phyloP scores from a whole-genome alignment of 495 filamentous ascomycete species.

The Astrocystis sublimbata region DNA sequence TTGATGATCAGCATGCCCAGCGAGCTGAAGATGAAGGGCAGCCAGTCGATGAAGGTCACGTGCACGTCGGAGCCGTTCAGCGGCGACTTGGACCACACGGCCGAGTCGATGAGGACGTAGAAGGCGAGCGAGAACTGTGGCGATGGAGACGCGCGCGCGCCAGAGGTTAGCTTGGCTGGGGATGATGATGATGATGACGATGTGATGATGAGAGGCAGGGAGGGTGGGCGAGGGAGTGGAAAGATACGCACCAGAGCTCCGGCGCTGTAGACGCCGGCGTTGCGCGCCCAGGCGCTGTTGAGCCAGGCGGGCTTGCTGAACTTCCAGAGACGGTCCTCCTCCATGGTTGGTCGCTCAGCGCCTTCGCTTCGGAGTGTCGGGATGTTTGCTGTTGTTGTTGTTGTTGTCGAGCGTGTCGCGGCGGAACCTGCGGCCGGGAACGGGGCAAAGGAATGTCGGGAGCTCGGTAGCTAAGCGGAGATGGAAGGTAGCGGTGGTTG shows the following conservation, averaged over 20 bases:
- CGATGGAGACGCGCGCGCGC: background rate
- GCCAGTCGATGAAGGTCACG: slow-evolving; percentile 97
- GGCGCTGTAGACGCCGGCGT: slow-evolving; percentile 80
- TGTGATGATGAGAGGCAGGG: background rate
- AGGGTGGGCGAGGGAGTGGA: background rate
- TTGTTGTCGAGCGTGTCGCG: background rate
- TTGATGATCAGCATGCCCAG: slow-evolving; percentile 99
- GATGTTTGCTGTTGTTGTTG: background rate
- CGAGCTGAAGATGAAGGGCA: slow-evolving; percentile 89
- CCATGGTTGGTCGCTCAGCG: slow-evolving; percentile 36
- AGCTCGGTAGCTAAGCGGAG: background rate
- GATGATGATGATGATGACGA: background rate
- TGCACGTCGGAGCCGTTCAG: slow-evolving; percentile 81
- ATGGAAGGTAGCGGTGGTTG: background rate
- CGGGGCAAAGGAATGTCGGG: background rate
- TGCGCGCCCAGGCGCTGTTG: slow-evolving; percentile 77
- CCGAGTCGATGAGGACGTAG: slow-evolving; percentile 92
- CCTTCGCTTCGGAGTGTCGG: slow-evolving; percentile 1
- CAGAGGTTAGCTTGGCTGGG: background rate
- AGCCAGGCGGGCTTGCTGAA: slow-evolving; percentile 85
- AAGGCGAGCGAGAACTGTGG: slow-evolving; percentile 91
- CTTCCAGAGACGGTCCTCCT: slow-evolving; percentile 72
- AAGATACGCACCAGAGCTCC: slow-evolving; percentile 82
- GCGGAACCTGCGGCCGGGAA: background rate
- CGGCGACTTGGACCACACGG: slow-evolving; percentile 78